These are phyloP conservation scores for Exophiala mesophila DNA, from an alignment of 2,329 filamentous ascomycete genomes.

Conservation along the genomic window DNA sequence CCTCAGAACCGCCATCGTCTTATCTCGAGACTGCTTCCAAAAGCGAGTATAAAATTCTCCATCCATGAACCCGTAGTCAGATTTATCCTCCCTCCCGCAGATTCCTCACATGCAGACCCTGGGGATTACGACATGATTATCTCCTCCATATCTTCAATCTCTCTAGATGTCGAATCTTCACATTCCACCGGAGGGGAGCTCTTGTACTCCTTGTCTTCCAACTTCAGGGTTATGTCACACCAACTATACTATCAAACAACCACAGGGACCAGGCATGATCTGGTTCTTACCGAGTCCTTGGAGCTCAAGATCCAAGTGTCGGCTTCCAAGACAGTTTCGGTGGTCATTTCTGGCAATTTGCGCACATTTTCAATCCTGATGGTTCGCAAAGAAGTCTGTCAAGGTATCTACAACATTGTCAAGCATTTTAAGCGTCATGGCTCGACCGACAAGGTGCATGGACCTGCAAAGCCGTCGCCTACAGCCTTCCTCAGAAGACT, in stretches of 20 bases:
- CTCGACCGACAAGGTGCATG: slow-evolving; percentile 54
- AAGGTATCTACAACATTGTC: slow-evolving; percentile 87
- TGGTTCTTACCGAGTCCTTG: slow-evolving; percentile 80
- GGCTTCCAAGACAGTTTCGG: slow-evolving; percentile 78
- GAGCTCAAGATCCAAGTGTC: slow-evolving; percentile 82
- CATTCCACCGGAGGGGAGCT: slow-evolving; percentile 78
- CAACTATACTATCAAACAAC: slow-evolving; percentile 92
- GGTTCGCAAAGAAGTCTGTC: slow-evolving; percentile 85
- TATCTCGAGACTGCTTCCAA: slow-evolving; percentile 85
- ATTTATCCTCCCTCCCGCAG: slow-evolving; percentile 76
- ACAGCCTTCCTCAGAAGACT: slow-evolving; percentile 64
- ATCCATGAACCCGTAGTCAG: slow-evolving; percentile 94
- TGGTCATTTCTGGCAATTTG: slow-evolving; percentile 71
- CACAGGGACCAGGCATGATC: slow-evolving; percentile 73
- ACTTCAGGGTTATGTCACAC: slow-evolving; percentile 77
- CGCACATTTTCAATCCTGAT: slow-evolving; percentile 87
- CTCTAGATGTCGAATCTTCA: slow-evolving; percentile 90
- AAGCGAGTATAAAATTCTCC: slow-evolving; percentile 90
- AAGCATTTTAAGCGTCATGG: slow-evolving; percentile 71
- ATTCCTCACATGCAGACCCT: slow-evolving; percentile 47
- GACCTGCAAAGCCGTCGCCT: slow-evolving; percentile 35
- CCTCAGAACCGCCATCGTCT: slow-evolving; percentile 56
- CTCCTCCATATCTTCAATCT: slow-evolving; percentile 88
- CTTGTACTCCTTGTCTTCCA: slow-evolving; percentile 80
- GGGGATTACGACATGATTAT: slow-evolving; percentile 95